A percentile compares a stretch with the other conserved stretches of the same genome.
Evolutionary conservation across 345 rosid species (phyloP).

Genomic region (Syzygium oleosum): DNA sequence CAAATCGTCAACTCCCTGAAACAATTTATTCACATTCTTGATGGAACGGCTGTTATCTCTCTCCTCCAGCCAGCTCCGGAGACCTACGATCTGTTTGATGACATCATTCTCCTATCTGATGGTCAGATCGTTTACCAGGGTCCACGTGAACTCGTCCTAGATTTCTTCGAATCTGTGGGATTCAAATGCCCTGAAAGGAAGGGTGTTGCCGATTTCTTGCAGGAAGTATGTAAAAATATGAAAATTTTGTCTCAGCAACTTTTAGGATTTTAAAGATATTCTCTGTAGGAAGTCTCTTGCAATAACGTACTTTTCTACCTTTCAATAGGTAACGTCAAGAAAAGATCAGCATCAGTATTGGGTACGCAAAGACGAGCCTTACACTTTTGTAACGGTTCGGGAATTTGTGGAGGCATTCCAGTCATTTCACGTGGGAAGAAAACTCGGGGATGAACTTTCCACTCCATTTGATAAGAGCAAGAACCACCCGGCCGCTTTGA

Average conservation of each 20-base stretch:
- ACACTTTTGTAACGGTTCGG: constrained; percentile 34
- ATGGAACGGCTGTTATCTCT: constrained; percentile 58
- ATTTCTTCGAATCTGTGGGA: constrained; percentile 51
- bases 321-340: constrained; percentile 49
- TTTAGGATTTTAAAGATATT: not conserved
- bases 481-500: constrained; percentile 52
- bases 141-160: constrained; percentile 44
- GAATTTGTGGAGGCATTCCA: constrained; percentile 53
- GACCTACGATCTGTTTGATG: constrained; percentile 71
- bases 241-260: not conserved
- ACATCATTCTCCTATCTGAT: constrained; percentile 56
- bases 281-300: not conserved
- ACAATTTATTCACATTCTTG: constrained; percentile 41
- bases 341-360: constrained; percentile 72
- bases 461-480: constrained; percentile 35
- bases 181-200: constrained; percentile 71
- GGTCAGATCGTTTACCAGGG: constrained; percentile 67
- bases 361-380: constrained; percentile 34
- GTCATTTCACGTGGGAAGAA: constrained; percentile 23
- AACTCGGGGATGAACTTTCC: constrained; percentile 27
- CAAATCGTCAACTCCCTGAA: constrained; percentile 52
- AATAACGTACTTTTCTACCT: not conserved
- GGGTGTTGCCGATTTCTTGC: constrained; percentile 72
- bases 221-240: constrained; percentile 40
- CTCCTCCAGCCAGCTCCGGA: constrained; percentile 84